Conservation (phyloP, 2,329 filamentous ascomycete genomes). For the Fusarium abutilonis region DNA sequence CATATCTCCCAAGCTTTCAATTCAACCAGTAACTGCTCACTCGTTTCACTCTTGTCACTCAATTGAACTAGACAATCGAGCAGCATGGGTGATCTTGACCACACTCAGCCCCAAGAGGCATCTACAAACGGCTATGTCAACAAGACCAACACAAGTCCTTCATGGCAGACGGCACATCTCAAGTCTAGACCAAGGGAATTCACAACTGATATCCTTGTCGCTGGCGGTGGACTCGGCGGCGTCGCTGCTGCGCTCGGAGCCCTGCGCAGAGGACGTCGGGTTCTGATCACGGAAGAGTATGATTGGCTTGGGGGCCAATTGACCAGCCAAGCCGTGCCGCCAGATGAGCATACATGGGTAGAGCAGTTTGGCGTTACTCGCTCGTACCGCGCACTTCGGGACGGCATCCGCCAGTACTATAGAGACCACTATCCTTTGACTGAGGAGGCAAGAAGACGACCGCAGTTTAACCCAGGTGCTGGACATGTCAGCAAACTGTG, state of each 20-base stretch:
- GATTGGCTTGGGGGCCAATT: constrained; percentile 45
- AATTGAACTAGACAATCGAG: not conserved
- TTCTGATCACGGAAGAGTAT: constrained; percentile 45
- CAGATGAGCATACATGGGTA: constrained; percentile 46
- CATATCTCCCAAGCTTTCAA: not conserved
- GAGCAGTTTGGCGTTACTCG: constrained; percentile 45
- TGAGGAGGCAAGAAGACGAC: constrained; percentile 37
- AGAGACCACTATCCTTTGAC: constrained; percentile 43
- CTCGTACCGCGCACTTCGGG: constrained; percentile 40
- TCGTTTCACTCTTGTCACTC: not conserved
- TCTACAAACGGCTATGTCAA: not conserved
- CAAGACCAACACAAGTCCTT: not conserved
- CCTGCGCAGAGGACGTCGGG: constrained; percentile 37
- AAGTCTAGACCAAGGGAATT: constrained; percentile 13
- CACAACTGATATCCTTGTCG: constrained; percentile 40
- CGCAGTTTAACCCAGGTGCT: constrained; percentile 43
- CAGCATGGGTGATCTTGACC: constrained; percentile 22
- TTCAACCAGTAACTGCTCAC: not conserved
- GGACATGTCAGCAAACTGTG: constrained; percentile 46
- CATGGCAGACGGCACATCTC: constrained; percentile 17
- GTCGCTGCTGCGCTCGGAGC: constrained; percentile 45
- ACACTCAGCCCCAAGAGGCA: not conserved
- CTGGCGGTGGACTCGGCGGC: constrained; percentile 42
- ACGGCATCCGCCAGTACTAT: constrained; percentile 42
- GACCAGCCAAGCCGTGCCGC: constrained; percentile 45